Base-by-base conservation (phyloP, 1,284 basidiomycete genomes). In the Microbotryum silenes-acaulis region DNA sequence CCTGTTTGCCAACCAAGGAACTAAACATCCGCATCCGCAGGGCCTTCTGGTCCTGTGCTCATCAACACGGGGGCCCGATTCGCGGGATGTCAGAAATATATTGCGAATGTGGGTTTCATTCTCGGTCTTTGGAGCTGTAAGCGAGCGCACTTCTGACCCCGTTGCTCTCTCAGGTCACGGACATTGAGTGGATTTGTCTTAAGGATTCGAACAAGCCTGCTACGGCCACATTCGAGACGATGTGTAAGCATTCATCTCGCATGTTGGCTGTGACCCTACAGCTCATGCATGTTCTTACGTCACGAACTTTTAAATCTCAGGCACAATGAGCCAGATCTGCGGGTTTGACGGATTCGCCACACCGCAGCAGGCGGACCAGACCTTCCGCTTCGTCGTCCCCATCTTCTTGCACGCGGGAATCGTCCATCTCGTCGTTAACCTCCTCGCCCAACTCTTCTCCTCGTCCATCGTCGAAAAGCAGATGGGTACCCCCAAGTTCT, bases 21-120 rank as follows among this genome's bases (percentile, higher is more conserved):
- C 20, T 21, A 10, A 44, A 4, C 8, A 23, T 16, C n/a, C 7
- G 2, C 16, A 47, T 16, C 9, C 31, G 27, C 60, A 66, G 93
- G 93, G 0, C 93, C 93, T 1, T 87, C 89, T 0, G 82, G 82
- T 48, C 85, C 85, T 51, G 90, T 88, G 5, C 78, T 97, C 20
- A 91, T 97, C 69, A 84, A 88, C 67, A 79, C 91, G 53, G 93
- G 81, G 4, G 91, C 92, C 20, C 88, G 94, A 20, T 97, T 93
- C 73, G 89, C 89, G 9, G 85, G 87, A 3, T 87, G 85, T 71
- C 93, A 94, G 88, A 92, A 91, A 72, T 67, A 60, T 14, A 65
- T 75, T 0, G 67, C 72, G n/a, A 69, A 67, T 8, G 66, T 76
- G 6, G 63, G 74, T 16, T 64, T 67, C 21, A 4, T 20, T 33